Conservation (phyloP, 768 basidiomycete genomes). For the Coprinellus aureogranulatus region DNA sequence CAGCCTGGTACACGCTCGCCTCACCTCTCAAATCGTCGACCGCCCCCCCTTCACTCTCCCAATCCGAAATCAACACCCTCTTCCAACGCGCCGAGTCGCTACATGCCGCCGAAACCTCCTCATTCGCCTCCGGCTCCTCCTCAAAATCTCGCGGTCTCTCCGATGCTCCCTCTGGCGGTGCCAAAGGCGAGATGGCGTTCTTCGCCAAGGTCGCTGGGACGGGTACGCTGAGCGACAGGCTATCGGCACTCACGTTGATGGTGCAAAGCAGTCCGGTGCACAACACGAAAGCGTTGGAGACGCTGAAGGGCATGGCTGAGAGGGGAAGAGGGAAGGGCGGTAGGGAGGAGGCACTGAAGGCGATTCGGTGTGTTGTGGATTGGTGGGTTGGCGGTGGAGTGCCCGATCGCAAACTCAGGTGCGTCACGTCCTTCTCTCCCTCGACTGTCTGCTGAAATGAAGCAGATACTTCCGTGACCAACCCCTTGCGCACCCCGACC, state of each 20-base stretch:
- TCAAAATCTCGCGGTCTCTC: neutral
- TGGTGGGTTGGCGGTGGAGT: conserved; percentile 98
- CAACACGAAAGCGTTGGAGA: conserved; percentile 77
- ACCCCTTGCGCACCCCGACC: conserved; percentile 58
- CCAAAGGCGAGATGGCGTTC: conserved; percentile 49
- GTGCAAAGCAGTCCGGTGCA: conserved; percentile 88
- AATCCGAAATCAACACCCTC: neutral
- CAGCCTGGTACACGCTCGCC: neutral
- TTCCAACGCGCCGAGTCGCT: neutral
- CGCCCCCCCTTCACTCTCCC: neutral
- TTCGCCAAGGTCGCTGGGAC: conserved; percentile 80
- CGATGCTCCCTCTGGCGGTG: neutral
- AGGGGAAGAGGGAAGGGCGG: conserved; percentile 80
- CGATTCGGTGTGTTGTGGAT: conserved; percentile 87
- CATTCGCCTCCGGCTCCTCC: neutral
- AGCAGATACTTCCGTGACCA: conserved; percentile 89
- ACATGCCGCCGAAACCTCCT: neutral
- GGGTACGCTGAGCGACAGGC: conserved; percentile 88
- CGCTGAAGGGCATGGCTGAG: conserved; percentile 72
- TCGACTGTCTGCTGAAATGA: neutral
- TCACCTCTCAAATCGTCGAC: neutral
- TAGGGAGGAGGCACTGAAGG: conserved; percentile 89
- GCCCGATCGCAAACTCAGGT: conserved; percentile 84
- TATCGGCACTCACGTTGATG: conserved; percentile 86
- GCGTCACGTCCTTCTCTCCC: conserved; percentile 17